phyloP scores from a whole-genome alignment of 257 asterid species.

The Parsonsia alboflavescens region DNA sequence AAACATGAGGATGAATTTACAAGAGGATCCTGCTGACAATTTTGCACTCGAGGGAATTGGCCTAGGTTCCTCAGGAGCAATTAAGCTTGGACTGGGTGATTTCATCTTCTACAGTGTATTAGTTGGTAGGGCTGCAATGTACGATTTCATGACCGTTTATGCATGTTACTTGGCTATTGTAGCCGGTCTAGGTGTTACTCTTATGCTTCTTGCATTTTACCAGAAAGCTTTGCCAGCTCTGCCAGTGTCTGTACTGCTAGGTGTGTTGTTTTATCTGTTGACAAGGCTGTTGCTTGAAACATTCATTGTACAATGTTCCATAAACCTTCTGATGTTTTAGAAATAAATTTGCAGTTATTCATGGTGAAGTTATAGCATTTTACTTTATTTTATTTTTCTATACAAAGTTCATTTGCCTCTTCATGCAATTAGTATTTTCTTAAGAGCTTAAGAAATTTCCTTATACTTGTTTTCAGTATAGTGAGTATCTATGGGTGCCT shows the following conservation, averaged over 20 bases:
- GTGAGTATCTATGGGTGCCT: background rate
- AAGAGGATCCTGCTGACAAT: constrained; percentile 40
- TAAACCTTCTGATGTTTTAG: constrained; percentile 84
- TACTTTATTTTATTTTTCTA: background rate
- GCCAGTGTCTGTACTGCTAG: constrained; percentile 77
- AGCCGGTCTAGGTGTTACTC: constrained; percentile 88
- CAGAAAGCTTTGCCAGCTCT: constrained; percentile 97
- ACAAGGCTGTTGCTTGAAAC: constrained; percentile 78
- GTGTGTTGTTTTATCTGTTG: constrained; percentile 77
- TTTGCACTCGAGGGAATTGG: constrained; percentile 77
- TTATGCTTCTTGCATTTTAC: constrained; percentile 77
- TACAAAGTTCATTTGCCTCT: background rate
- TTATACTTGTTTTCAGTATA: background rate
- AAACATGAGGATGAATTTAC: constrained; percentile 42
- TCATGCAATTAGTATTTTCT: background rate
- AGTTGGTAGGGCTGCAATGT: constrained; percentile 97
- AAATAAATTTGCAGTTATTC: constrained; percentile 3
- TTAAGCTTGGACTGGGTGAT: constrained; percentile 93
- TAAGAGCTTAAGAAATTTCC: background rate
- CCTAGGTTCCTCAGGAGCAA: constrained; percentile 87
- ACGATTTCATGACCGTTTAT: constrained; percentile 88
- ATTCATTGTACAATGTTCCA: constrained; percentile 80
- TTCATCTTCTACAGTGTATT: constrained; percentile 92
- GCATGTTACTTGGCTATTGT: constrained; percentile 95
- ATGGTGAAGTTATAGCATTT: background rate